These are phyloP conservation scores for Chionographis japonica DNA, from an alignment of 106 monocot species.

Conservation along the genomic window DNA sequence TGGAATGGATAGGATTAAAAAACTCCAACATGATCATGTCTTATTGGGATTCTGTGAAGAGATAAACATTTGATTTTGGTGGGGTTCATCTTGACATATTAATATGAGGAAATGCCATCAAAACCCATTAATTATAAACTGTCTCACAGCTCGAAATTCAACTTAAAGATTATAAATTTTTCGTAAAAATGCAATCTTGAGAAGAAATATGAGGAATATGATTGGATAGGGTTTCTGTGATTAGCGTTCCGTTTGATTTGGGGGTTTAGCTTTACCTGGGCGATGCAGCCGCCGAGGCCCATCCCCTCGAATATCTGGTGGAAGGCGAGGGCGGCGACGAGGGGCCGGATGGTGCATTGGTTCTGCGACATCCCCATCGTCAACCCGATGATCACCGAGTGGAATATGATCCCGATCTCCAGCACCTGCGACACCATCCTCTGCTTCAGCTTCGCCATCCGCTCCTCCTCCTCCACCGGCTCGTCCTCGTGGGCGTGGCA, in stretches of 20 bases:
- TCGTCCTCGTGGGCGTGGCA: conserved; percentile 14
- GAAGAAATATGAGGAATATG: neutral
- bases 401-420: conserved; percentile 93
- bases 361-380: conserved; percentile 98
- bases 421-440: conserved; percentile 92
- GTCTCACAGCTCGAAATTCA: no score
- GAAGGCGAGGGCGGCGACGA: conserved; percentile 79
- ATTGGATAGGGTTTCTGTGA: no score
- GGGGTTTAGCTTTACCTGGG: conserved; percentile 50
- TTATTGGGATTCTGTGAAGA: no score
- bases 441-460: conserved; percentile 68
- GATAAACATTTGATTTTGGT: no score
- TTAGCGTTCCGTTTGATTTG: neutral
- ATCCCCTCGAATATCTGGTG: conserved; percentile 96
- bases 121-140: no score
- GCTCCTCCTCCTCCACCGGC: conserved; percentile 46
- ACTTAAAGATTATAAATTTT: no score
- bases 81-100: no score
- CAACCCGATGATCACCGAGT: conserved; percentile 89
- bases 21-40: no score
- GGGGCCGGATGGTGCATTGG: conserved; percentile 71
- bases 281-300: conserved; percentile 96
- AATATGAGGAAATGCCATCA: no score
- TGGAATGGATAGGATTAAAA: no score
- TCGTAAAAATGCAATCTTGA: no score